Percentiles rank a stretch among this genome's conserved stretches.
Evolutionary conservation across 2,329 filamentous ascomycete species (phyloP).

Genomic region (Penicillium sp.): DNA sequence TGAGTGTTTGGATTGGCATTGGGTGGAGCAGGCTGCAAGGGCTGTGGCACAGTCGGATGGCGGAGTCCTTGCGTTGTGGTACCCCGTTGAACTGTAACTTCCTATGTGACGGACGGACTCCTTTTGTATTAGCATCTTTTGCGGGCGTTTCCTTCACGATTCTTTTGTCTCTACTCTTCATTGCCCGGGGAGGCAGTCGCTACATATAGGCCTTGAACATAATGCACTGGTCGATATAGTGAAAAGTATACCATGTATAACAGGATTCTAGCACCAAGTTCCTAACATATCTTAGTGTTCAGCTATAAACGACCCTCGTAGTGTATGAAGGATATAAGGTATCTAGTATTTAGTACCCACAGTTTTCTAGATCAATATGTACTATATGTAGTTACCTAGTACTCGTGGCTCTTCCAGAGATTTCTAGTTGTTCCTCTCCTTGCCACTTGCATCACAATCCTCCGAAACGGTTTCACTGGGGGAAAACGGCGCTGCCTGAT

Average conservation of each 20-base stretch:
- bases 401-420: too few species aligned
- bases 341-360: too few species aligned
- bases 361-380: too few species aligned
- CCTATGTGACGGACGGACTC: conserved; percentile 11
- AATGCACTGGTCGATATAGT: not conserved
- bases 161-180: conserved; percentile 7
- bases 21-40: conserved; percentile 19
- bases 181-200: not conserved
- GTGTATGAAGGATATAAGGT: too few species aligned
- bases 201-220: not conserved
- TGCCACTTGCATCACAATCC: conserved; percentile 23
- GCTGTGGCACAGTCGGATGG: conserved; percentile 17
- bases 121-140: conserved; percentile 19
- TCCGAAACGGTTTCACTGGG: conserved; percentile 16
- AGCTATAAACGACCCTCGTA: too few species aligned
- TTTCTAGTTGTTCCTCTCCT: too few species aligned
- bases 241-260: too few species aligned
- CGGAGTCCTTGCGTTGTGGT: conserved; percentile 17
- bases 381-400: too few species aligned
- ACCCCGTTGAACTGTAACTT: conserved; percentile 5
- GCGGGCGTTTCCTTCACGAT: conserved; percentile 16
- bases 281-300: too few species aligned
- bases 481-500: conserved; percentile 21
- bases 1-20: conserved; percentile 11
- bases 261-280: too few species aligned